phyloP scores from a whole-genome alignment of 352 stramenopile genomes.

The Pelagophyceae sp. region DNA sequence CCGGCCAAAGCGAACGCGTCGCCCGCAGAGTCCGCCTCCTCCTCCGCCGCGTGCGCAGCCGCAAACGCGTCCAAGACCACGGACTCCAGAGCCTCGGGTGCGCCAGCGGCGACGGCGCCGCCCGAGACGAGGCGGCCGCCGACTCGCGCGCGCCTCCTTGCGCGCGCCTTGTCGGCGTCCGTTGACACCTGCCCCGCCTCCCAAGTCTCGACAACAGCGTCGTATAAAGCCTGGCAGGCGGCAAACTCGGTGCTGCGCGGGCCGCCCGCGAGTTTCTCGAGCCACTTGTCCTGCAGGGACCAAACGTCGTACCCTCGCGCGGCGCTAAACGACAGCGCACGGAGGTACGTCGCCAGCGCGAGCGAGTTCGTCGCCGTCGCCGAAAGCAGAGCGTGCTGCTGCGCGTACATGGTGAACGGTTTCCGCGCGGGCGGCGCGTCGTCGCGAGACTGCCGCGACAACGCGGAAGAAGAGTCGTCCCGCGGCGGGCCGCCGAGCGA shows the following conservation, averaged over 20 bases:
- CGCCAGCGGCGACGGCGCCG: too few species aligned
- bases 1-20: too few species aligned
- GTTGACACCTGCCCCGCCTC: not conserved
- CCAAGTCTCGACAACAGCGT: not conserved
- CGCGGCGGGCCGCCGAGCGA: too few species aligned
- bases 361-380: not conserved
- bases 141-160: not conserved
- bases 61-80: not conserved
- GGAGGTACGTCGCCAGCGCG: conserved; percentile 9
- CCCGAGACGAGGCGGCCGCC: conserved; percentile 1
- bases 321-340: not conserved
- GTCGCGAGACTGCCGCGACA: too few species aligned
- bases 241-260: not conserved
- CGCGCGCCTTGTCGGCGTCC: not conserved
- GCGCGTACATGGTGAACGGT: not conserved
- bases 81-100: not conserved
- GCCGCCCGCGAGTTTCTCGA: not conserved
- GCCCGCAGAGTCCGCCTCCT: too few species aligned
- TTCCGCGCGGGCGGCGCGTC: not conserved
- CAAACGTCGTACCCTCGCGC: conserved; percentile 16
- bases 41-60: too few species aligned
- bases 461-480: too few species aligned
- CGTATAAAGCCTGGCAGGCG: not conserved
- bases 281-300: not conserved
- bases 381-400: not conserved